A percentile compares a stretch with the other conserved stretches of the same genome.
These are phyloP conservation scores for Silene conica DNA, from an alignment of 148 eudicot genomes.

Conservation along the genomic window DNA sequence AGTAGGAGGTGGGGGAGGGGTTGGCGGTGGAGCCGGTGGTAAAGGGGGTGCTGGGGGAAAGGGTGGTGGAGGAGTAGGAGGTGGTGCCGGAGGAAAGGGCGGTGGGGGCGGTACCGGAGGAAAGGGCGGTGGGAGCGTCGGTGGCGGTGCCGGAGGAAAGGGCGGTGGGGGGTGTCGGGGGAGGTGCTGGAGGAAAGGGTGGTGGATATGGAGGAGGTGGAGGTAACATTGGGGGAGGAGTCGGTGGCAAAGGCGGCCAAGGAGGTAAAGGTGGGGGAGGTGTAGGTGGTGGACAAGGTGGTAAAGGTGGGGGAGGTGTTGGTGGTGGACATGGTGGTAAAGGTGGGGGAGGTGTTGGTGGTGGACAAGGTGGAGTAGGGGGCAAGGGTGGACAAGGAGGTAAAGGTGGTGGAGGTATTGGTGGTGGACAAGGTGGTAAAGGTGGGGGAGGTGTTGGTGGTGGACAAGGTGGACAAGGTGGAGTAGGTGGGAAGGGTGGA, in stretches of 20 bases:
- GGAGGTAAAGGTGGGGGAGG: not conserved
- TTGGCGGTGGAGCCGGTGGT: not conserved
- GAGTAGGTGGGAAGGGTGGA: slow-evolving; percentile 15
- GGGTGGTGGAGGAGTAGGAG: not conserved
- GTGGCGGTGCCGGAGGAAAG: slow-evolving; percentile 10
- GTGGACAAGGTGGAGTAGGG: not conserved
- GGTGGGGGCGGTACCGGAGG: not conserved
- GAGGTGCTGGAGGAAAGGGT: slow-evolving; percentile 8
- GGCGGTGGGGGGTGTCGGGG: not conserved
- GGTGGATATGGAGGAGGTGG: not conserved
- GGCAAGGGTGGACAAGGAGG: slow-evolving; percentile 9
- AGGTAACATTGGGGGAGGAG: not conserved
- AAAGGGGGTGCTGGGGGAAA: not conserved
- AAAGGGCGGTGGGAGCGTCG: no score
- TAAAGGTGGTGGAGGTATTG: no score
- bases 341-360: slow-evolving; percentile 15
- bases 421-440: not conserved
- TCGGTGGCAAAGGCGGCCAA: not conserved
- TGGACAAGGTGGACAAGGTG: not conserved
- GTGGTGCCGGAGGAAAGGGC: not conserved
- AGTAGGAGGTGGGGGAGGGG: slow-evolving; percentile 10
- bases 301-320: slow-evolving; percentile 10
- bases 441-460: no score
- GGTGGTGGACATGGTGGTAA: no score
- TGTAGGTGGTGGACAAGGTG: slow-evolving; percentile 3